Percentiles rank a stretch among this genome's conserved stretches.
Conservation (phyloP, 2,329 filamentous ascomycete genomes). For the Neopestalotiopsis rosae region DNA sequence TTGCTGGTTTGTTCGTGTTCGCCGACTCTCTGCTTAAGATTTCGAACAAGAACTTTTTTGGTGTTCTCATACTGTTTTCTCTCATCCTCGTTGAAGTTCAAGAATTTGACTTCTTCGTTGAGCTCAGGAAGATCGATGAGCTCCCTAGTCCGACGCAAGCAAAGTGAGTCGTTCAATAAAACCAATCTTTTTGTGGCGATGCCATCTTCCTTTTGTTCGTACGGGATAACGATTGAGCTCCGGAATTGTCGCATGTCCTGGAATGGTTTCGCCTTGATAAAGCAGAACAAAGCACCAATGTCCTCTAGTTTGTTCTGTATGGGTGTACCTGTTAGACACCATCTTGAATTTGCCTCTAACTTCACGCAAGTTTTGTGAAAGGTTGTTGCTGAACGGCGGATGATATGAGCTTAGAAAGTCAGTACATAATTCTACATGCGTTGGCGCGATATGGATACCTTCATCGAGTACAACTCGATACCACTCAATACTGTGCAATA, state of each 20-base stretch:
- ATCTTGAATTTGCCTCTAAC: conserved; percentile 46
- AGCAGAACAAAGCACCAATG: conserved; percentile 55
- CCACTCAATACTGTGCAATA: conserved; percentile 44
- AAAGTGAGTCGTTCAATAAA: conserved; percentile 42
- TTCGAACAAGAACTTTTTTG: conserved; percentile 37
- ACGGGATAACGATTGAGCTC: conserved; percentile 47
- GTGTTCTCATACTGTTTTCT: conserved; percentile 41
- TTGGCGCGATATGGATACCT: conserved; percentile 36
- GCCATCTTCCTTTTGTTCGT: conserved; percentile 23
- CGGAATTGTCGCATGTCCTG: conserved; percentile 46
- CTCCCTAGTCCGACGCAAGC: conserved; percentile 47
- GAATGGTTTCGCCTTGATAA: conserved; percentile 50
- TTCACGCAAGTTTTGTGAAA: too few relatives aligned
- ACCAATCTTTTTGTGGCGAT: conserved; percentile 37
- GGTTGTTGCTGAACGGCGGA: conserved; percentile 53
- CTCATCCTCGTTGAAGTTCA: conserved; percentile 40
- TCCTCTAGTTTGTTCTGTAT: conserved; percentile 60
- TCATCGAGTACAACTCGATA: conserved; percentile 50
- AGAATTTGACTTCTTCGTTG: conserved; percentile 26
- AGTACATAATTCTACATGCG: conserved; percentile 46
- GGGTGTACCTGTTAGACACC: conserved; percentile 60
- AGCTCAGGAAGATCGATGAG: conserved; percentile 43
- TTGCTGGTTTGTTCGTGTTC: conserved; percentile 40
- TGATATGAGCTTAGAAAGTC: conserved; percentile 51
- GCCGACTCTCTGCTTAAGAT: conserved; percentile 42